These are phyloP conservation scores for Aspergillus fischeri DNA, from an alignment of 2,329 filamentous ascomycete species.

Conservation along the genomic window DNA sequence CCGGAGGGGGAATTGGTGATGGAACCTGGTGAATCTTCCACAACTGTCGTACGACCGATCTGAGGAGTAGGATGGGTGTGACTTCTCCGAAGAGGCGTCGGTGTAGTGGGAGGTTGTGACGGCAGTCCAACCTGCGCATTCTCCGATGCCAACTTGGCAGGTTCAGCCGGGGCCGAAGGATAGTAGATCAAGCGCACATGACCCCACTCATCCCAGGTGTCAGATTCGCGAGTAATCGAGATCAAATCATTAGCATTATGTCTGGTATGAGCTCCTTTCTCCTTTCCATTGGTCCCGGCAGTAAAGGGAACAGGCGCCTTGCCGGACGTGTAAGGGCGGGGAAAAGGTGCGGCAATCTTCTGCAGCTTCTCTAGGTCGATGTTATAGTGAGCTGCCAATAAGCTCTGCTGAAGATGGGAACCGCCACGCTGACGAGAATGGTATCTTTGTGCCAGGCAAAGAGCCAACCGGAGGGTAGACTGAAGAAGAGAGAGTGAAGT, in stretches of 20 bases:
- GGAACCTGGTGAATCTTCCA: conserved; percentile 50
- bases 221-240: conserved; percentile 60
- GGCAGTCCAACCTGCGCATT: conserved; percentile 23
- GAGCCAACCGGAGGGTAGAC: conserved; percentile 71
- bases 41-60: conserved; percentile 43
- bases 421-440: conserved; percentile 77
- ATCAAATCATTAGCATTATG: conserved; percentile 82
- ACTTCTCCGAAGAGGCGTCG: conserved; percentile 70
- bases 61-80: conserved; percentile 56
- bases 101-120: conserved; percentile 60
- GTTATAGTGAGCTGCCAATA: conserved; percentile 79
- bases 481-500: conserved; percentile 76
- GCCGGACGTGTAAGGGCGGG: conserved; percentile 59
- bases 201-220: conserved; percentile 71
- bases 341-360: conserved; percentile 76
- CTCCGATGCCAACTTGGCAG: conserved; percentile 30
- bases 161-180: conserved; percentile 35
- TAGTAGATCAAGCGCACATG: conserved; percentile 81
- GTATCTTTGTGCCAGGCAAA: conserved; percentile 87
- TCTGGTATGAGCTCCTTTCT: conserved; percentile 54
- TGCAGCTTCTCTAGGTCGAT: conserved; percentile 73
- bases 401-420: conserved; percentile 63
- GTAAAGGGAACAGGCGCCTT: conserved; percentile 49
- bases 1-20: conserved; percentile 35
- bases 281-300: conserved; percentile 67